A percentile compares a stretch with the other conserved stretches of the same genome.
Evolutionary conservation across 116 monocot species (phyloP).

Genomic region (Phalaenopsis hybrid): DNA sequence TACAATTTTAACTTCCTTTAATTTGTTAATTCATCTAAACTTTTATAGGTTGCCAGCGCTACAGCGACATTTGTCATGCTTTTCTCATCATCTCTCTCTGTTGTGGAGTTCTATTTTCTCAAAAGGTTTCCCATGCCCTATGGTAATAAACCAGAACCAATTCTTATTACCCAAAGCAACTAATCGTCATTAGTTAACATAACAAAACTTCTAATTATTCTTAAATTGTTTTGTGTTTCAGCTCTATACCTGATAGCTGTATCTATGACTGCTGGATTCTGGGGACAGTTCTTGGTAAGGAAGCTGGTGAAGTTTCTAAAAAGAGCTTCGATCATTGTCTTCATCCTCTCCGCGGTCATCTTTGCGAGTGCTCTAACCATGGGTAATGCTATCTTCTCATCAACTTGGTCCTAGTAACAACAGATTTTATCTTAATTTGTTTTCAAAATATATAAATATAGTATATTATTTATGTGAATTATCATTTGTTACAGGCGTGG

Average conservation of each 20-base stretch:
- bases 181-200: background rate
- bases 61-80: conserved; percentile 99
- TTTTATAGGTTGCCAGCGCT: conserved; percentile 80
- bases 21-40: background rate
- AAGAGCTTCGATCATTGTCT: conserved; percentile 86
- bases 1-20: background rate
- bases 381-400: conserved; percentile 41
- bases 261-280: conserved; percentile 83
- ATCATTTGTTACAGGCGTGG: conserved; percentile 40
- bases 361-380: conserved; percentile 87
- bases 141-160: conserved; percentile 31
- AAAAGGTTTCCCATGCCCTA: conserved; percentile 91
- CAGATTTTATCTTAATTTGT: too few relatives aligned
- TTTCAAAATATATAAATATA: background rate
- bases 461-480: background rate
- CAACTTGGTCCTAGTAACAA: background rate
- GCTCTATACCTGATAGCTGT: conserved; percentile 76
- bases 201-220: background rate
- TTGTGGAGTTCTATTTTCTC: conserved; percentile 96
- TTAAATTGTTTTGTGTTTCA: conserved; percentile 18
- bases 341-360: conserved; percentile 95
- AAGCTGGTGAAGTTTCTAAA: conserved; percentile 58
- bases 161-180: background rate
- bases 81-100: conserved; percentile 96
- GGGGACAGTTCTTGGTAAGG: conserved; percentile 88